Evolutionary conservation across 768 basidiomycete genomes (phyloP), one percentile per base, ranked within the genome.

Genomic region (Lentinus brumalis): DNA sequence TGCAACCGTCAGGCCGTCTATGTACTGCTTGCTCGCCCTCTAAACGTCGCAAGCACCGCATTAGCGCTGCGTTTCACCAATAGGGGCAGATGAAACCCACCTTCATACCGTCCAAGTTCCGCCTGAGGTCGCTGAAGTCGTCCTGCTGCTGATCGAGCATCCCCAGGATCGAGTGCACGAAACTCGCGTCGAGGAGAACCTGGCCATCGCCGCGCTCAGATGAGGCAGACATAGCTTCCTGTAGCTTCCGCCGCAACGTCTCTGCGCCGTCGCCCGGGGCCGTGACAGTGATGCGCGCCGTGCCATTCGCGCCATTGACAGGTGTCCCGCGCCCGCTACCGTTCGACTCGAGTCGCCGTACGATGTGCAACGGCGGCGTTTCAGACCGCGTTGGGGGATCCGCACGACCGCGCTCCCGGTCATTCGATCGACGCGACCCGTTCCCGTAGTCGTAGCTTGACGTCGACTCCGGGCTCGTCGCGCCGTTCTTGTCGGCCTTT

Each of bases 21-120:
- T 91, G 62, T 92, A 96, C 65, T 94, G 91, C 64, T 91, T 90
- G 70, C 94, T 97, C 50, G 91, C 87, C 52, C 96, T 81, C 96
- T 99, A 70, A 35, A 47, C 35, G 35, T 35, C 5, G 18, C 41
- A 21, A n/a, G 21, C 46, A 26, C 46, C 18, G 14, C 50, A 21
- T 31, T n/a, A 54, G 16, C 16, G 7, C 21, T 50, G 32, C 40
- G 40, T 26, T 15, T 40, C 50, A 39, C 32, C 31, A 53, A 56
- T 6, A 41, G 52, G 42, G 40, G 18, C 47, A 35, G 61, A 31
- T 53, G 14, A 16, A n/a, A 73, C 84, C 61, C 64, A 96, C 96
- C 85, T 95, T 93, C 71, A 92, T 86, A 10, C 89, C 88, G 70
- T 95, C 92, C 62, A 96, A 84, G 73, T 86, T 91, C 57, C 75